Conservation (phyloP, 2,329 filamentous ascomycete genomes). For the Paramyrothecium roridum region DNA sequence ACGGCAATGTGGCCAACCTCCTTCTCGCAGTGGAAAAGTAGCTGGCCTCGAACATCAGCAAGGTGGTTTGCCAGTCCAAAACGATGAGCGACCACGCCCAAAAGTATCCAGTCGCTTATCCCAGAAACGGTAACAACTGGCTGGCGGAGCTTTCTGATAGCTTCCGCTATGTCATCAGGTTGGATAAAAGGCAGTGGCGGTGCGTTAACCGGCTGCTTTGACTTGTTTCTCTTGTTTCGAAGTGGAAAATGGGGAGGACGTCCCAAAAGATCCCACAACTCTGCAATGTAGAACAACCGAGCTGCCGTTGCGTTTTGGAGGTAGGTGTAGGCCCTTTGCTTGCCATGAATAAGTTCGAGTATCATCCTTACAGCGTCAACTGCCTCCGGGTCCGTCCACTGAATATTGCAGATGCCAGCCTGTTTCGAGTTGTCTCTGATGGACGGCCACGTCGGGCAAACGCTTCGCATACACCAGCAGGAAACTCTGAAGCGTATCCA, state of each 20-base stretch:
- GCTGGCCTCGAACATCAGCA: not conserved
- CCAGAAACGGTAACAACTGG: slow-evolving; percentile 2
- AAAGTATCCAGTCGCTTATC: slow-evolving; percentile 11
- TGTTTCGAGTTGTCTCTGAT: too few relatives aligned
- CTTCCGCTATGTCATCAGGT: not conserved
- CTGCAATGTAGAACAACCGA: slow-evolving; percentile 10
- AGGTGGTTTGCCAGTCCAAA: slow-evolving; percentile 2
- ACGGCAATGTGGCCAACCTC: not conserved
- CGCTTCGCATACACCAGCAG: too few relatives aligned
- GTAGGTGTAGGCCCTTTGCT: not conserved
- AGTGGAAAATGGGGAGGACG: not conserved
- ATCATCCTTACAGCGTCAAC: slow-evolving; percentile 6
- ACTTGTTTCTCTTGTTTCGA: not conserved
- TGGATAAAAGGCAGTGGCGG: slow-evolving; percentile 4
- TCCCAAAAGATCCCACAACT: slow-evolving; percentile 8
- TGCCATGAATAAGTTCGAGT: slow-evolving; percentile 6
- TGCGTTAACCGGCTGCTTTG: not conserved
- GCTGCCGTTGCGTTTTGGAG: slow-evolving; percentile 2
- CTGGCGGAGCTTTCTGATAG: slow-evolving; percentile 2
- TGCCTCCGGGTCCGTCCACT: not conserved
- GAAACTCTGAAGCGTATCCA: too few relatives aligned
- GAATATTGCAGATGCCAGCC: too few relatives aligned
- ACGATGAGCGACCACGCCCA: slow-evolving; percentile 9
- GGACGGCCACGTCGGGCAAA: not conserved
- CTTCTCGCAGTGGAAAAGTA: slow-evolving; percentile 2